Conservation (phyloP, 805 yeast species). For the Saturnispora hagleri region DNA sequence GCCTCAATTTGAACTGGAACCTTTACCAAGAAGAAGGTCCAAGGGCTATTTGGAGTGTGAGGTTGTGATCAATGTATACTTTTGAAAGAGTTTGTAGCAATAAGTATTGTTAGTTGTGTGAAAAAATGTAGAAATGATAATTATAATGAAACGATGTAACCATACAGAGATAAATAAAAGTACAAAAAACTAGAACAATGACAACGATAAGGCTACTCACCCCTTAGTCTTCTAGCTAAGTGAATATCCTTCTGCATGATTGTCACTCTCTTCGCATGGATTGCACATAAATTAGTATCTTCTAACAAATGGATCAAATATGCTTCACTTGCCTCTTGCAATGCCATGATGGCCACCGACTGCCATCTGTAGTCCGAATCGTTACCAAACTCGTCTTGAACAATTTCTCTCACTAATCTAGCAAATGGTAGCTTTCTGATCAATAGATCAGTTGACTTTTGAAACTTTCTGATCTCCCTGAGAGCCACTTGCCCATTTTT, state of each 20-base stretch:
- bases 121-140: not conserved
- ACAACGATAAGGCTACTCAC: conserved; percentile 22
- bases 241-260: conserved; percentile 80
- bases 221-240: conserved; percentile 69
- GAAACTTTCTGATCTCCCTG: conserved; percentile 59
- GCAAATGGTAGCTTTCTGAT: conserved; percentile 72
- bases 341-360: conserved; percentile 62
- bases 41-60: conserved; percentile 55
- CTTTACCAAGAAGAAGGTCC: conserved; percentile 79
- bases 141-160: not conserved
- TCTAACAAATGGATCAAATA: conserved; percentile 63
- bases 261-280: conserved; percentile 77
- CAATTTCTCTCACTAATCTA: conserved; percentile 63
- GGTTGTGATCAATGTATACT: conserved; percentile 15
- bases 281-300: conserved; percentile 68
- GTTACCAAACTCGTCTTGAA: conserved; percentile 45
- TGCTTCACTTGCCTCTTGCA: conserved; percentile 79
- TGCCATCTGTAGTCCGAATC: conserved; percentile 68
- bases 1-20: conserved; percentile 57
- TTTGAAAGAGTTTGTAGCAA: not conserved
- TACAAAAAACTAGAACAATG: not conserved
- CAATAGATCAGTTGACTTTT: conserved; percentile 56
- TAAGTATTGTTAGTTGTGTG: not conserved
- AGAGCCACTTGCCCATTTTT: conserved; percentile 61
- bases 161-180: not conserved